Evolutionary conservation across 164 flowering plant genomes (phyloP).

Genomic region (Umbilicus rupestris): DNA sequence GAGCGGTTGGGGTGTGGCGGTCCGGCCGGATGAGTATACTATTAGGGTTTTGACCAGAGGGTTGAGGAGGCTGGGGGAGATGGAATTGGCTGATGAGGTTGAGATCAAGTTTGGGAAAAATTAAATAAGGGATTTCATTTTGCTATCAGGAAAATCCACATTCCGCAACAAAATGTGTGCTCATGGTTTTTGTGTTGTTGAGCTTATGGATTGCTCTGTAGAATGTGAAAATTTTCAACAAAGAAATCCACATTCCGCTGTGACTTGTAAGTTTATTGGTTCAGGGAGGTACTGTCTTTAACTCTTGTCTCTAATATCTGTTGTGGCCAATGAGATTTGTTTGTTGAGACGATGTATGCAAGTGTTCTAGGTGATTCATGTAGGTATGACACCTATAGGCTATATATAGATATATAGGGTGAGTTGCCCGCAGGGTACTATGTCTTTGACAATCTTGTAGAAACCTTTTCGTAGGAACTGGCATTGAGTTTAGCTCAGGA

Average conservation of each 20-base stretch:
- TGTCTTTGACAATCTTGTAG: too few relatives aligned
- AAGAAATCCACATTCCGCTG: too few relatives aligned
- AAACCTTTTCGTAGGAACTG: neutral
- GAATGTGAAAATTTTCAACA: too few relatives aligned
- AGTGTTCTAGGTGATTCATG: neutral
- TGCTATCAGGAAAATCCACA: too few relatives aligned
- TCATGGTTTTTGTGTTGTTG: neutral
- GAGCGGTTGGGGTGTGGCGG: constrained; percentile 29
- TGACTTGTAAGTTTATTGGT: neutral
- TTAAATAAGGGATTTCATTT: neutral
- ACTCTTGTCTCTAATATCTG: neutral
- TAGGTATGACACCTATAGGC: neutral
- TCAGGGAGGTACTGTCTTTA: neutral
- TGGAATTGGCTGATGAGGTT: constrained; percentile 45
- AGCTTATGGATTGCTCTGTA: too few relatives aligned
- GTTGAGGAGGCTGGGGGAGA: constrained; percentile 58
- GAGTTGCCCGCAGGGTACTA: too few relatives aligned
- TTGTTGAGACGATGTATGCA: neutral
- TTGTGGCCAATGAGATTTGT: neutral
- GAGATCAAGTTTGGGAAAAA: constrained; percentile 26
- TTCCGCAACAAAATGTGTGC: neutral
- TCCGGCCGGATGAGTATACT: constrained; percentile 45
- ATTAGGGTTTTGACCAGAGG: constrained; percentile 56
- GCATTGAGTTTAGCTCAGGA: neutral
- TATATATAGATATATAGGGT: neutral